Evolutionary conservation across 2,329 filamentous ascomycete species (phyloP).

Genomic region (Microsporum ferrugineum): DNA sequence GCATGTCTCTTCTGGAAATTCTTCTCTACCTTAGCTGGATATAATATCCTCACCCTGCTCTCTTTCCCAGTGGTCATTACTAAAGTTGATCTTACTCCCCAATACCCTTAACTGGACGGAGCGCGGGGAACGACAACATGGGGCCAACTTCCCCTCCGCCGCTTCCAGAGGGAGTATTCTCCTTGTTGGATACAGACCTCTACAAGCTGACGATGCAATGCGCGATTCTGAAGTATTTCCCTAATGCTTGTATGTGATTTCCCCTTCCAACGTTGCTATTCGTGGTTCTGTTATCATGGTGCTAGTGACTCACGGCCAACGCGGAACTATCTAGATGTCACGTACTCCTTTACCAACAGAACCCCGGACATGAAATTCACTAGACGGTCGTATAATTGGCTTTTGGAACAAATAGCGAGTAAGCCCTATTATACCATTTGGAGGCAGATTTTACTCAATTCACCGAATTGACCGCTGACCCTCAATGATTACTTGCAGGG

Average conservation of each 20-base stretch:
- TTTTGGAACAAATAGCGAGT: conserved; percentile 73
- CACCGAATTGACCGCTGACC: not conserved
- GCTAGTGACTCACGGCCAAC: not conserved
- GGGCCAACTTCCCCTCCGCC: conserved; percentile 1
- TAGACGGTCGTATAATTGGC: conserved; percentile 71
- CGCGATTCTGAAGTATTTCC: conserved; percentile 85
- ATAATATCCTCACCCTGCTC: not conserved
- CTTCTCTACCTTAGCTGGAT: not conserved
- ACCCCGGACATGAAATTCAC: conserved; percentile 89
- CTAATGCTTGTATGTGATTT: conserved; percentile 40
- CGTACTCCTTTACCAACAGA: conserved; percentile 89
- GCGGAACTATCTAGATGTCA: conserved; percentile 49
- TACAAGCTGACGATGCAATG: conserved; percentile 99
- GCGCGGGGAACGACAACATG: not conserved
- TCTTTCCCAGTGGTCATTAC: not conserved
- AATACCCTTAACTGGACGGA: not conserved
- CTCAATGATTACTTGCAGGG: conserved; percentile 39
- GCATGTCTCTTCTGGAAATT: not conserved
- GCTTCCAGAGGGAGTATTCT: conserved; percentile 59
- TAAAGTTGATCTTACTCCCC: not conserved
- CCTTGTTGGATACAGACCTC: conserved; percentile 70
- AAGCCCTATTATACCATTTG: conserved; percentile 20
- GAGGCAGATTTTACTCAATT: not conserved
- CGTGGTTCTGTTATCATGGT: not conserved
- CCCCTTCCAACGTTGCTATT: not conserved